Base-by-base conservation (phyloP, 202 grass and related monocot genomes). In the Hordeum pubiflorum region DNA sequence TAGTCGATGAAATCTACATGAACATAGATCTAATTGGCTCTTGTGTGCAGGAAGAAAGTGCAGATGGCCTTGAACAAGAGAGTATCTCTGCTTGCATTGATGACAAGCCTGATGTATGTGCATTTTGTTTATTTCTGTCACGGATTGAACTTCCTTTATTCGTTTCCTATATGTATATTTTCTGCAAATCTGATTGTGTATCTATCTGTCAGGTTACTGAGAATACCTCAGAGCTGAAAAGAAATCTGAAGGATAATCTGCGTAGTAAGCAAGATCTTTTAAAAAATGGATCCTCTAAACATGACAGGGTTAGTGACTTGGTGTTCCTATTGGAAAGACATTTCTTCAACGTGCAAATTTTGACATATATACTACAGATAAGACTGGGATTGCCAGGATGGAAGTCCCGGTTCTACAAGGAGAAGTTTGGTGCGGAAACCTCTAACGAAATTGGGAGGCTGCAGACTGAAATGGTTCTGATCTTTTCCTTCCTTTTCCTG, bases 331-430 rank as follows among this genome's bases (percentile, higher is more conserved):
- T 74, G 58, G 7, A 15, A 10, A 68, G 11, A 60, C 68, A 50
- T 82, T 68, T 79, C 0, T 24, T 6, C 36, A 79, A 1, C 39
- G 3, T 43, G 11, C 18, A 15, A 69, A 4, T 36, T 17, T 78
- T 89, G 58, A 74, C 74, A 63, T 75, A 52, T 72, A 13, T 84
- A 22, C 46, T 90, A 27, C 82, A 93, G 88, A 73, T 91, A 75
- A 89, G 37, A 59, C 67, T 70, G 12, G 67, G 67, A 44, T 26
- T 17, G 22, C 60, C 72, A 1, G 91, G 88, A 29, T 93, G 86
- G 91, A 93, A 93, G 38, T 68, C 58, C 4, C 18, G 91, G 71
- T 93, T 81, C 61, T 91, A 86, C 60, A 65, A 27, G 9, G 88
- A 86, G 69, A 91, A 86, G 33, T 91, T 86, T 66, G 77, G 11